Percentiles rank a stretch among this genome's conserved stretches.
Conservation (phyloP, 495 filamentous ascomycete genomes). For the Trichodelitschia bisporula region DNA sequence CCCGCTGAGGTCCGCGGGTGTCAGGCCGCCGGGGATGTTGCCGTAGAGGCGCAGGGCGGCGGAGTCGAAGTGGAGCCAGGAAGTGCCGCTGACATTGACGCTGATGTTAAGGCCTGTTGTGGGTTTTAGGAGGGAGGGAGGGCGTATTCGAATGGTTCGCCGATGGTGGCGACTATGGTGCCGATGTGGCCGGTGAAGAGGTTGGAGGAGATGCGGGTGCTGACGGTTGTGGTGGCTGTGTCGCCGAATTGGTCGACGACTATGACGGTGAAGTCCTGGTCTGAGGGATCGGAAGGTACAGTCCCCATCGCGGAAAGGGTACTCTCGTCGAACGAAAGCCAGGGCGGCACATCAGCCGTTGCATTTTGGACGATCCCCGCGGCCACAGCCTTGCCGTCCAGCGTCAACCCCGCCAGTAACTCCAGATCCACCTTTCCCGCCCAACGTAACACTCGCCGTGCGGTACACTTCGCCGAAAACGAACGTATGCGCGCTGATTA, state of each 20-base stretch:
- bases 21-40: too few species aligned
- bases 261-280: slow-evolving; percentile 33
- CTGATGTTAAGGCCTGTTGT: neutral
- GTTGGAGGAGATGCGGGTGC: neutral
- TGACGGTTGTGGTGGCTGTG: neutral
- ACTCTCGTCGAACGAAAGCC: neutral
- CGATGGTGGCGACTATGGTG: neutral
- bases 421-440: neutral
- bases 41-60: too few species aligned
- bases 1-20: too few species aligned
- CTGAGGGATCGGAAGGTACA: slow-evolving; percentile 6
- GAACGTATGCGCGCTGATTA: slow-evolving; percentile 43
- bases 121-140: neutral
- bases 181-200: neutral
- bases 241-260: neutral
- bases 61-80: neutral
- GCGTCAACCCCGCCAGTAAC: neutral
- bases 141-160: neutral
- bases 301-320: neutral
- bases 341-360: neutral
- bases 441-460: neutral
- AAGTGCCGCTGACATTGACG: neutral
- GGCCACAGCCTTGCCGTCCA: neutral
- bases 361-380: neutral
- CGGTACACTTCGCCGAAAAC: slow-evolving; percentile 23